These are phyloP conservation scores for Pseudogymnoascus sp. DNA, from an alignment of 2,329 filamentous ascomycete species.

Conservation along the genomic window DNA sequence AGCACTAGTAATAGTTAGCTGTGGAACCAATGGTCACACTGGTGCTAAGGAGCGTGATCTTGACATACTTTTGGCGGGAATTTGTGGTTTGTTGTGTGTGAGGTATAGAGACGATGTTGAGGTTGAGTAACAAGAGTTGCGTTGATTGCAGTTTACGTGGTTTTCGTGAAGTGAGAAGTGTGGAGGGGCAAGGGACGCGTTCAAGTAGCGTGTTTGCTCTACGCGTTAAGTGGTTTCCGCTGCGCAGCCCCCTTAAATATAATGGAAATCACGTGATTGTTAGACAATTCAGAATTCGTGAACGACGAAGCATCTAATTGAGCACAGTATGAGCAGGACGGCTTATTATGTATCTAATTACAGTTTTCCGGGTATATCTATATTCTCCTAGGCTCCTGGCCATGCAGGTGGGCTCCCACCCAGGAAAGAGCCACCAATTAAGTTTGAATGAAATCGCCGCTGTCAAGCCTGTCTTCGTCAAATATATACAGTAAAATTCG, in stretches of 20 bases:
- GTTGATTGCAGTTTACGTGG: slow-evolving; percentile 2
- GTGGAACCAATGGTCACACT: not conserved
- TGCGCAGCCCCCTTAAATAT: not conserved
- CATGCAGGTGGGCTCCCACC: not conserved
- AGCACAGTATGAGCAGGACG: not conserved
- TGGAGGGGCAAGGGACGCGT: slow-evolving; percentile 7
- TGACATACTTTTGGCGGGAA: not conserved
- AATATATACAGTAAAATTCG: slow-evolving; percentile 6
- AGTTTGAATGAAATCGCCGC: not conserved
- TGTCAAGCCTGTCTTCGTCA: not conserved
- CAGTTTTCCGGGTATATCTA: not conserved
- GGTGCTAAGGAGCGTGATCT: not conserved
- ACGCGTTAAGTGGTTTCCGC: slow-evolving; percentile 9
- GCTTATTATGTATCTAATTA: slow-evolving; percentile 5
- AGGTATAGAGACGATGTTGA: not conserved
- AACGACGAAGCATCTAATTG: not conserved
- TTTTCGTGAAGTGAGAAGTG: slow-evolving; percentile 7
- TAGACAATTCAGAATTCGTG: not conserved
- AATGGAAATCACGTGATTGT: not conserved
- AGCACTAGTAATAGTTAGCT: slow-evolving; percentile 47
- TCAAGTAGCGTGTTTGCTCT: slow-evolving; percentile 6
- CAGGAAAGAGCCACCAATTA: not conserved
- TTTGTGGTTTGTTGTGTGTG: slow-evolving; percentile 7
- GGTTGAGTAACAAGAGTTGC: not conserved
- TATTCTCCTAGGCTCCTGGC: slow-evolving; percentile 1